Base-by-base conservation (phyloP, 2,329 filamentous ascomycete genomes). In the Fusarium veterinarium region DNA sequence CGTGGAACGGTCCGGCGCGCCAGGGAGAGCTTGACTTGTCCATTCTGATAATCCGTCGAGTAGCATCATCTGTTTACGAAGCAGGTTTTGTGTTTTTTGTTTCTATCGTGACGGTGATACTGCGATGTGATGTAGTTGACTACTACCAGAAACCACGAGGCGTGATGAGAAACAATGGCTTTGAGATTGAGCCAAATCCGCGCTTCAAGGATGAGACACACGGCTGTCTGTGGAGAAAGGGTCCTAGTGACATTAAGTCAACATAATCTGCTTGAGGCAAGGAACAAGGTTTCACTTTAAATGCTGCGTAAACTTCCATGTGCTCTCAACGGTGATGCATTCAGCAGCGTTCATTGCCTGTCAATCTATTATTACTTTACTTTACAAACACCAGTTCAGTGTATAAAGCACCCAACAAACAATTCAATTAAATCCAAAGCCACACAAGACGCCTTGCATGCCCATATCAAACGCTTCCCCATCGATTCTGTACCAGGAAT, bases 401-500 rank as follows among this genome's bases (percentile, higher is more conserved):
- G 11, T 38, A 23, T 44, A 30, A 49, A 66, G 44, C 23, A 41
- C 31, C 53, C 37, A 35, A 20, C 37, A 46, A 38, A 40, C 44
- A 60, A 46, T 14, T 63, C 31, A 60, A 46, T 25, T 35, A 66
- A 64, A 46, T 62, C 56, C 52, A 66, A 60, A 49, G 23, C 44
- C 61, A 53, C 52, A 42, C 61, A 73, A 64, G 71, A 69, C 67
- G 71, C 71, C 71, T 73, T 65, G 71, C 57, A 72, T 60, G 52
- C 51, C 60, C 48, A 44, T 62, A 62, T 61, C 58, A 71, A 59
- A 61, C 64, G 25, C 49, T 51, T 31, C 46, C 46, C 25, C 57
- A 41, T 61, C 57, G 55, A 31, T 64, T 49, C 40, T 76, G 78
- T 44, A 79, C 64, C 52, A 79, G 28, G 45, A 80, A 59, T 51